Evolutionary conservation across 164 flowering plant species (phyloP).

Genomic region (Chimonanthus salicifolius): DNA sequence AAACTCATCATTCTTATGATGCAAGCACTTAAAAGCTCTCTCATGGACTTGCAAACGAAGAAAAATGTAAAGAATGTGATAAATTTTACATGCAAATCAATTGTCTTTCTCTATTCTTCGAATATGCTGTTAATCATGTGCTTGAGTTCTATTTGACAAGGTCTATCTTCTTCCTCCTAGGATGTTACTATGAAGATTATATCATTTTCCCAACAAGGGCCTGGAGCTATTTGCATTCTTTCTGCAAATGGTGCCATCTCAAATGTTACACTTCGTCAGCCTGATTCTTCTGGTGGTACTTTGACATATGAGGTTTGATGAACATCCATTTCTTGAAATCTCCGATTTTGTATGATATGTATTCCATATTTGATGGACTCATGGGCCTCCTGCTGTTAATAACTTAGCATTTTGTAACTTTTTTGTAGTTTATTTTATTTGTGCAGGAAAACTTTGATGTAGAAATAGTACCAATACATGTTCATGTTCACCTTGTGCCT

Average conservation of each 20-base stretch:
- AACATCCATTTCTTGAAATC: not conserved
- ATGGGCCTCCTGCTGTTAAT: not conserved
- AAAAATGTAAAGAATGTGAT: not conserved
- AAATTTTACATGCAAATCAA: not conserved
- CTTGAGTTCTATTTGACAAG: not conserved
- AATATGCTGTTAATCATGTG: not conserved
- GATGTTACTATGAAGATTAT: constrained; percentile 94
- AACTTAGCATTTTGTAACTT: not conserved
- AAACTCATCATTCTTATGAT: too few relatives aligned
- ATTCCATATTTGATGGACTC: not conserved
- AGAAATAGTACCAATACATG: too few relatives aligned
- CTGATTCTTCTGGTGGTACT: constrained; percentile 96
- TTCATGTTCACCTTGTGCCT: too few relatives aligned
- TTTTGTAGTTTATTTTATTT: not conserved
- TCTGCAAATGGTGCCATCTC: constrained; percentile 95
- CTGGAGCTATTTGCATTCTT: constrained; percentile 91
- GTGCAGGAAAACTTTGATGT: too few relatives aligned
- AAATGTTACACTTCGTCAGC: constrained; percentile 93
- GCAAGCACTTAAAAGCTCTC: not conserved
- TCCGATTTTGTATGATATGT: not conserved
- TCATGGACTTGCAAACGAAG: not conserved
- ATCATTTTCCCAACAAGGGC: constrained; percentile 96
- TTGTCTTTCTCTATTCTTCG: not conserved
- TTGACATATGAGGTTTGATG: constrained; percentile 88
- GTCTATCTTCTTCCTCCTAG: constrained; percentile 29